Percentiles rank a stretch among this genome's conserved stretches.
These are phyloP conservation scores for Chloromonas sp. DNA, from an alignment of 163 green algal genomes.

Conservation along the genomic window DNA sequence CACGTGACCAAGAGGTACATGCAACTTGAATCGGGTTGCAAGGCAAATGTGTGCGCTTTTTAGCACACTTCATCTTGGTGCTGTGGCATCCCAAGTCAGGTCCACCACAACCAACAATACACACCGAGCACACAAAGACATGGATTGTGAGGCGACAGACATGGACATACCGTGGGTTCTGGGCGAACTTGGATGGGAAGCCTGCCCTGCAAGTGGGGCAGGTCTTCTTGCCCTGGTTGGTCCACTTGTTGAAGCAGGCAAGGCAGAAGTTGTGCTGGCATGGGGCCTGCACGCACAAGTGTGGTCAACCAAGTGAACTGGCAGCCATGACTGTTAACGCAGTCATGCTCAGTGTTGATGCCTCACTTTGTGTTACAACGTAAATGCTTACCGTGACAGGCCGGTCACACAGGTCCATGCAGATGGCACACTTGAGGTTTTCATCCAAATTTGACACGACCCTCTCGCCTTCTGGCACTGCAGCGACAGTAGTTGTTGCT, in stretches of 20 bases:
- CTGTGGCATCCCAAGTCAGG: too few species aligned
- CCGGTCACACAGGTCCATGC: slow-evolving; percentile 70
- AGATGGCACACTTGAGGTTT: slow-evolving; percentile 86
- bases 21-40: not conserved
- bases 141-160: too few species aligned
- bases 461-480: not conserved
- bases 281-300: slow-evolving; percentile 56
- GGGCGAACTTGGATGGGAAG: slow-evolving; percentile 65
- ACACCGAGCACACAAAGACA: too few species aligned
- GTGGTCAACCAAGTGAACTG: not conserved
- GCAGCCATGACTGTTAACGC: too few species aligned
- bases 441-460: slow-evolving; percentile 54
- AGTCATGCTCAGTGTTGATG: too few species aligned
- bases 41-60: too few species aligned
- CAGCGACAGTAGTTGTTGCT: not conserved
- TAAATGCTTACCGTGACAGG: slow-evolving; percentile 71
- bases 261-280: slow-evolving; percentile 98
- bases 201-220: slow-evolving; percentile 76
- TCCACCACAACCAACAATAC: too few species aligned
- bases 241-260: slow-evolving; percentile 78
- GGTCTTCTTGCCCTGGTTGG: slow-evolving; percentile 69
- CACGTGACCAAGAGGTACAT: not conserved
- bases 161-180: slow-evolving; percentile 56
- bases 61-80: too few species aligned
- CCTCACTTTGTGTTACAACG: too few species aligned